Evolutionary conservation across 495 filamentous ascomycete genomes (phyloP), one percentile per base, ranked within the genome.

Genomic region (Tuber indicum): DNA sequence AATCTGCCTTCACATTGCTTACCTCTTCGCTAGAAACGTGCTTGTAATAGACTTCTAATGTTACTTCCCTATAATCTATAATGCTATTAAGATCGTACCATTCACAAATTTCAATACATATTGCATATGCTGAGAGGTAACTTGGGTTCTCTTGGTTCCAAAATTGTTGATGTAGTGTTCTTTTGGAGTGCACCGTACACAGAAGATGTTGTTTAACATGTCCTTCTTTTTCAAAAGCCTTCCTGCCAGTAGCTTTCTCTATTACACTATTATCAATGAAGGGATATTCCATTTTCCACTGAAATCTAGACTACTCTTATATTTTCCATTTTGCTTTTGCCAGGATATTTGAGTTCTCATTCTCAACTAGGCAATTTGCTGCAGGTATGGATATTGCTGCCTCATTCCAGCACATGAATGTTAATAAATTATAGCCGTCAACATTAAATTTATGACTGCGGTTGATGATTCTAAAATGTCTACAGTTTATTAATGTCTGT

Each of bases 301-400:
- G 32, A 5, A 42, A 21, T 4, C 23, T 12, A 44, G 32, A 74
- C 71, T 49, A 77, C 8, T 3, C 3, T 2, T 74, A 73, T 21
- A 77, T 73, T 43, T 69, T 17, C 0, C 12, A 0, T 43, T 74
- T 43, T 14, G 75, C 71, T 3, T 12, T 7, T 12, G 70, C 71
- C 7, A 77, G 44, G 0, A 73, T 74, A 72, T 77, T 71, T 5
- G 71, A 73, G 43, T 77, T 77, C 36, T 77, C 71, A 12, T 3
- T 32, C 19, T 77, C 71, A 32, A 74, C 75, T 17, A 77, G 21
- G 45, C 71, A 77, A 44, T 77, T 49, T 2, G 71, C 49, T 10
- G 36, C 71, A 10, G 47, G 71, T 10, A 77, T 19, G 32, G 26
- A 74, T 41, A 77, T 74, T 41, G 45, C 75, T 19, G 72, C 32